Evolutionary conservation across 2,329 filamentous ascomycete species (phyloP).

Genomic region (Trichoderma cornu-damae): DNA sequence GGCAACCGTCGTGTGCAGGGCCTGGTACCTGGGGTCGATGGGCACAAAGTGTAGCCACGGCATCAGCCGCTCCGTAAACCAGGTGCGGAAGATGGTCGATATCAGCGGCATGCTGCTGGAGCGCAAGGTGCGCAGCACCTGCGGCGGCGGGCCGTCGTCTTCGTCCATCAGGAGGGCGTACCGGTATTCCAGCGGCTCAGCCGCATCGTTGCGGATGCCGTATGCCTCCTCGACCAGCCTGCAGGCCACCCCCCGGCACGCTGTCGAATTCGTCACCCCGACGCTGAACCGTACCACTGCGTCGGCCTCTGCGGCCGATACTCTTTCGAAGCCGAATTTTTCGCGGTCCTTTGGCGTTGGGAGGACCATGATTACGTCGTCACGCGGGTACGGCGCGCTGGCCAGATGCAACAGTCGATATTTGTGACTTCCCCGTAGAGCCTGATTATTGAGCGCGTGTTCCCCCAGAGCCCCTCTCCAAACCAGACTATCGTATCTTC

Average conservation of each 20-base stretch:
- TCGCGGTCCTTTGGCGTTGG: constrained; percentile 35
- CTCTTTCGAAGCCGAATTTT: constrained; percentile 51
- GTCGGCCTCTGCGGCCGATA: constrained; percentile 51
- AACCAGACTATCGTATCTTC: constrained; percentile 62
- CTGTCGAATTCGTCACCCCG: constrained; percentile 53
- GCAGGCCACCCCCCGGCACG: constrained; percentile 45
- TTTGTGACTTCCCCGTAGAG: constrained; percentile 63
- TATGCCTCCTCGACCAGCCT: constrained; percentile 30
- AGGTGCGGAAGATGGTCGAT: constrained; percentile 68
- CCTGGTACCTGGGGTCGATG: constrained; percentile 67
- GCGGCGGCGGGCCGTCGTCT: constrained; percentile 57
- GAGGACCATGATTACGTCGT: constrained; percentile 53
- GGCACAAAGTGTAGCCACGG: constrained; percentile 81
- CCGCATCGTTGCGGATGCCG: constrained; percentile 34
- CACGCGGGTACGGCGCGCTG: constrained; percentile 50
- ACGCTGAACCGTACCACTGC: constrained; percentile 50
- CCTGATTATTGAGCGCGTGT: constrained; percentile 44
- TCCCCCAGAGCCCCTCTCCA: constrained; percentile 69
- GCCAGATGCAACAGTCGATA: constrained; percentile 66
- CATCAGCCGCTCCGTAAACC: constrained; percentile 69
- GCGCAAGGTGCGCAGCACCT: constrained; percentile 58
- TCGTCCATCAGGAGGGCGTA: constrained; percentile 71
- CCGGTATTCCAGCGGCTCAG: constrained; percentile 57
- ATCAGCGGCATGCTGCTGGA: constrained; percentile 66
- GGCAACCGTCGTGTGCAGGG: constrained; percentile 65